Base-by-base conservation (phyloP, 805 yeast genomes). In the Candida berthetii region DNA sequence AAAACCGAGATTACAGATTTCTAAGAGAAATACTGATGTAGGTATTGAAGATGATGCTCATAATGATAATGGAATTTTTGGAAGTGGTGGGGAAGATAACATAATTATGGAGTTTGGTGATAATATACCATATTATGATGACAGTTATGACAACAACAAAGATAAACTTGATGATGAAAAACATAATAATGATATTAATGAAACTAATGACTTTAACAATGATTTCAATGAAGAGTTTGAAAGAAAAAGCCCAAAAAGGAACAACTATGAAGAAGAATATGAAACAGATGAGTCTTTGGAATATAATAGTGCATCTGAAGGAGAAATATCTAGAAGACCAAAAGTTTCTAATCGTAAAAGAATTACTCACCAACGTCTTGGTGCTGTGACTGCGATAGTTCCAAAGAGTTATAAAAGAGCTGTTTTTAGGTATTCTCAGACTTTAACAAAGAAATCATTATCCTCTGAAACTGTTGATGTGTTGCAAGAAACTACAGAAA, bases 401-500 rank as follows among this genome's bases (percentile, higher is more conserved):
- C 37, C 40, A 31, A 36, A 39, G n/a, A 35, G 34, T 7, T 22
- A 41, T 7, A 49, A 37, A 31, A 32, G 31, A 15, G 18, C 35
- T 4, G 35, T 46, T 24, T 44, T 25, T 13, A 38, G 43, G 10
- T 39, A 37, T 16, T 43, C 47, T 7, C 47, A 46, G 36, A 19
- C 45, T 2, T 37, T 38, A 5, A 28, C 47, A 1, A 40, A 36
- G 33, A 50, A 43, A 27, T 43, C 46, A 9, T 19, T 55, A 2
- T 40, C 48, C 2, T 41, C 40, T 6, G 60, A 55, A n/a, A 53
- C 58, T 3, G 11, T 47, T 3, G 45, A 50, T 1, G 46, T 54
- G 1, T 19, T 66, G 2, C 28, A 47, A 7, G 48, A 49, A 3
- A 55, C 60, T 2, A 53, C 65, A 3, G 49, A 57, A 3, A 35